Percentiles rank a stretch among this genome's conserved stretches.
These are phyloP conservation scores for Cyanodermella asteris DNA, from an alignment of 2,329 filamentous ascomycete genomes.

Conservation along the genomic window DNA sequence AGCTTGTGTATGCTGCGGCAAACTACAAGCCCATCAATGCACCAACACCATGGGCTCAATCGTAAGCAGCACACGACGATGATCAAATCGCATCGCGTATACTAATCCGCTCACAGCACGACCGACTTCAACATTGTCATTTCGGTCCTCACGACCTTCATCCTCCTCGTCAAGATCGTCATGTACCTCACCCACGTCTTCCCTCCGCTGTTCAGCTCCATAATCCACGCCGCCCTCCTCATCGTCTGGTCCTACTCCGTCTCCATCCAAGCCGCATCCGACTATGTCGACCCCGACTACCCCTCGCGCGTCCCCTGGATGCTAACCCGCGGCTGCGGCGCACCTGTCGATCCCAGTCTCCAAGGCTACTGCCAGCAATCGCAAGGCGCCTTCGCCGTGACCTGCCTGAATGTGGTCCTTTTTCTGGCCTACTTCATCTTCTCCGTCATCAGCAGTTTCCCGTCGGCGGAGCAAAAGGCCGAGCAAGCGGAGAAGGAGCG, in stretches of 20 bases:
- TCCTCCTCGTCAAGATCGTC: constrained; percentile 35
- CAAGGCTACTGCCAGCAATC: constrained; percentile 37
- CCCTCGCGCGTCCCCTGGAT: constrained; percentile 40
- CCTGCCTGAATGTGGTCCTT: constrained; percentile 30
- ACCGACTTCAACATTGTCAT: constrained; percentile 41
- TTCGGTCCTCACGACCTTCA: constrained; percentile 36
- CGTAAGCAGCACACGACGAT: constrained; percentile 21
- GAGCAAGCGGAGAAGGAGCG: constrained; percentile 8
- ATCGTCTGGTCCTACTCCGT: constrained; percentile 33
- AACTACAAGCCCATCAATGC: constrained; percentile 33
- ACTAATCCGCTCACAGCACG: constrained; percentile 20
- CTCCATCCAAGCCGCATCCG: constrained; percentile 32
- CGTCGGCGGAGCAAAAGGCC: constrained; percentile 4
- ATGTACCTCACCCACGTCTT: constrained; percentile 35
- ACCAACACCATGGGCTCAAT: constrained; percentile 37
- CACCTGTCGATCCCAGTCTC: constrained; percentile 23
- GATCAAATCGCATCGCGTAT: not conserved
- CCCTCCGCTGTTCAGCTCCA: constrained; percentile 30
- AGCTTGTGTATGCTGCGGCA: constrained; percentile 33
- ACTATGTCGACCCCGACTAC: constrained; percentile 33
- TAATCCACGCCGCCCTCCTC: constrained; percentile 29
- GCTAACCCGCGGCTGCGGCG: constrained; percentile 36
- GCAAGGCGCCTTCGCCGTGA: constrained; percentile 34
- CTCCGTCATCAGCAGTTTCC: constrained; percentile 16
- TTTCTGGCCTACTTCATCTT: constrained; percentile 28